These are phyloP conservation scores for Terfezia claveryi DNA, from an alignment of 495 filamentous ascomycete species.

Conservation along the genomic window DNA sequence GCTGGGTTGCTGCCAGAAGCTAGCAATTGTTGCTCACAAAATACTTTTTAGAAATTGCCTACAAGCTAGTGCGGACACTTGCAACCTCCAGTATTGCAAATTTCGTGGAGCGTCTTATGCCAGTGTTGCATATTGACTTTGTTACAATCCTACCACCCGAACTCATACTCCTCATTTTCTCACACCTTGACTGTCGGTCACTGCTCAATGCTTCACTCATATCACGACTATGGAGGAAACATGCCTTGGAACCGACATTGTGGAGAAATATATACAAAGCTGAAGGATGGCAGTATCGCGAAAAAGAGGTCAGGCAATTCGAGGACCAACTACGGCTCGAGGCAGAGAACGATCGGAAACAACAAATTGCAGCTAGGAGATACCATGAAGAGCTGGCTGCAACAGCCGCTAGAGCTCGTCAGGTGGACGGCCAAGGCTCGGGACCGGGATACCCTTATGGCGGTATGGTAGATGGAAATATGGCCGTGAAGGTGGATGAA, in stretches of 20 bases:
- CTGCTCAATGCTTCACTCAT: conserved; percentile 55
- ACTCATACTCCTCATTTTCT: conserved; percentile 68
- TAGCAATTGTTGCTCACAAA: not conserved
- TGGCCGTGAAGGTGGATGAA: not conserved
- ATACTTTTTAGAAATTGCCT: conserved; percentile 15
- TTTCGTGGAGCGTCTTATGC: conserved; percentile 16
- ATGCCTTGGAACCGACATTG: conserved; percentile 62
- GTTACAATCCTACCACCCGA: conserved; percentile 66
- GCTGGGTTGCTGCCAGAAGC: not conserved
- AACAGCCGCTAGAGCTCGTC: conserved; percentile 9
- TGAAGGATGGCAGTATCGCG: conserved; percentile 67
- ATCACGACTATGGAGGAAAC: conserved; percentile 59
- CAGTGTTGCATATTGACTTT: conserved; percentile 55
- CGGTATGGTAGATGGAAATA: conserved; percentile 1
- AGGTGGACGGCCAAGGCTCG: conserved; percentile 15
- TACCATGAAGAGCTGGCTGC: not conserved
- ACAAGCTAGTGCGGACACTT: conserved; percentile 19
- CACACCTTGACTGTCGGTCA: conserved; percentile 54
- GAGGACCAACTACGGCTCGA: conserved; percentile 36
- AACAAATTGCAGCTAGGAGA: conserved; percentile 7
- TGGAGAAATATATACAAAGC: conserved; percentile 62
- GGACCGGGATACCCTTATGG: conserved; percentile 24
- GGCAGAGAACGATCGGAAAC: conserved; percentile 25
- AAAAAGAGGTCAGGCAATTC: conserved; percentile 39
- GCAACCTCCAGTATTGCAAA: conserved; percentile 18